Conservation (phyloP, 1,139 yeast genomes). For the Scheffersomyces insectosa region DNA sequence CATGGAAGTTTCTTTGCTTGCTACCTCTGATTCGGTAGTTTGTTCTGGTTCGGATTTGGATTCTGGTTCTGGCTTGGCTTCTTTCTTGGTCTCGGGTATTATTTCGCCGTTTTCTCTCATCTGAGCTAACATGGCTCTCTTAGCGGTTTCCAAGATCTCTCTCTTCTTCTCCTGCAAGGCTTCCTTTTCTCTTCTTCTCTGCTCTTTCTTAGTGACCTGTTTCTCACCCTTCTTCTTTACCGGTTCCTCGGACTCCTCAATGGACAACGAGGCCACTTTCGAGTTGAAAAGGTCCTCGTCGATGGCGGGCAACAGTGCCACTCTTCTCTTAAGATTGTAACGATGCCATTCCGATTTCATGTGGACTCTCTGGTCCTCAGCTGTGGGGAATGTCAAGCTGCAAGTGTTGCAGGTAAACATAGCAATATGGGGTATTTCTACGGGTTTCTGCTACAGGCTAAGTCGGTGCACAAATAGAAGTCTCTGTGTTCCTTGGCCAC, state of each 20-base stretch:
- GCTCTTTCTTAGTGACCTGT: constrained; percentile 59
- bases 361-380: constrained; percentile 45
- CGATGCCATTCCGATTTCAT: constrained; percentile 79
- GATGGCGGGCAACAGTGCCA: constrained; percentile 59
- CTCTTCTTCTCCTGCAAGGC: constrained; percentile 62
- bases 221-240: constrained; percentile 25
- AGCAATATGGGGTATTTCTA: not conserved
- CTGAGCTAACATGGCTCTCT: constrained; percentile 49
- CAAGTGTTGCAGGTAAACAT: constrained; percentile 48
- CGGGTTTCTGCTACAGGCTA: no score
- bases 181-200: constrained; percentile 64
- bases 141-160: constrained; percentile 61
- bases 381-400: constrained; percentile 39
- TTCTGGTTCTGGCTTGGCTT: constrained; percentile 12
- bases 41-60: constrained; percentile 17
- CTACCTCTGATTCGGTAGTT: not conserved
- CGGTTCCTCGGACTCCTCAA: constrained; percentile 14
- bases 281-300: constrained; percentile 47
- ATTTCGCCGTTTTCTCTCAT: constrained; percentile 25
- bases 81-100: constrained; percentile 9
- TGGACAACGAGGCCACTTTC: constrained; percentile 41
- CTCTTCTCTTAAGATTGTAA: constrained; percentile 61
- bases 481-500: no score
- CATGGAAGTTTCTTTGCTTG: not conserved
- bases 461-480: no score